A percentile compares a stretch with the other conserved stretches of the same genome.
Evolutionary conservation across 2,329 filamentous ascomycete species (phyloP).

Genomic region (Epichloe amarillans): DNA sequence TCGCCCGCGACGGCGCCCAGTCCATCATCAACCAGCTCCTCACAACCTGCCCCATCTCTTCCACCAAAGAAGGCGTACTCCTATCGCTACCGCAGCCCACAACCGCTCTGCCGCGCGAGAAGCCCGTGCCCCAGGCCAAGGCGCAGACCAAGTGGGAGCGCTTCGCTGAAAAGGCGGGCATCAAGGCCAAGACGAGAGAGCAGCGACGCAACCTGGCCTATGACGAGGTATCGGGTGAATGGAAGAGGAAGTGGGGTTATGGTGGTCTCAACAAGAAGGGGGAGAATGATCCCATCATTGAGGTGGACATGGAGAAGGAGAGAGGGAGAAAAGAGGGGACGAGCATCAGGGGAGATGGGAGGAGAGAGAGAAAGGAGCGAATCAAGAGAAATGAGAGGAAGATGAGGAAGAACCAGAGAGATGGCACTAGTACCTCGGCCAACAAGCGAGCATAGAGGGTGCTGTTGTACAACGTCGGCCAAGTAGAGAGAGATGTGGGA

Average conservation of each 20-base stretch:
- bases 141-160: conserved; percentile 85
- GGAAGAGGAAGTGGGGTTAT: conserved; percentile 92
- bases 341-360: conserved; percentile 46
- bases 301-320: conserved; percentile 71
- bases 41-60: conserved; percentile 68
- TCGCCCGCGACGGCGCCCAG: conserved; percentile 83
- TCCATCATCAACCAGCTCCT: conserved; percentile 89
- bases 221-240: conserved; percentile 74
- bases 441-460: not conserved
- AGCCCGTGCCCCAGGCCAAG: conserved; percentile 73
- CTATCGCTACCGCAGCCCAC: conserved; percentile 59
- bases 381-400: conserved; percentile 58
- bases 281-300: conserved; percentile 78
- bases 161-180: conserved; percentile 95
- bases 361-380: conserved; percentile 52
- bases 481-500: no score
- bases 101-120: conserved; percentile 75
- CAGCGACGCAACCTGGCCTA: conserved; percentile 62
- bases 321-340: conserved; percentile 47
- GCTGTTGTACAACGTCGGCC: no score
- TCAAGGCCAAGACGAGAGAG: conserved; percentile 76
- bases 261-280: conserved; percentile 78
- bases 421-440: conserved; percentile 14
- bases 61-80: conserved; percentile 57
- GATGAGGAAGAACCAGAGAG: conserved; percentile 52